Conservation (phyloP, 441 rosid species). For the Pelargonium cotyledonis region DNA sequence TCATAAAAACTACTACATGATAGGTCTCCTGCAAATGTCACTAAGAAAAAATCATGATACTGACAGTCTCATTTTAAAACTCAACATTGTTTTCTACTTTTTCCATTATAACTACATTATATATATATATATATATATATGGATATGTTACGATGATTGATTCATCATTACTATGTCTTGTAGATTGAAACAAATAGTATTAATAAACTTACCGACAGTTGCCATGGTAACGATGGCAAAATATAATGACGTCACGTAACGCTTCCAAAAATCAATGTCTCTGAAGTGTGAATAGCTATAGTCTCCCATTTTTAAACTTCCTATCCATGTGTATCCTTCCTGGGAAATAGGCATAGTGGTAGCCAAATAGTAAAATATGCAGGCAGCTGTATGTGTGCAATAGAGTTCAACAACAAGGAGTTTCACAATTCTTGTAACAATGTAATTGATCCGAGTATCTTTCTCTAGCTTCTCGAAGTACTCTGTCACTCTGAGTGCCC, state of each 20-base stretch:
- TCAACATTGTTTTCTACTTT: too few species aligned
- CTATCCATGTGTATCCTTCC: constrained; percentile 95
- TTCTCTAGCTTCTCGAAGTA: constrained; percentile 69
- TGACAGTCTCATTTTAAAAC: too few species aligned
- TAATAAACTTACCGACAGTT: constrained; percentile 77
- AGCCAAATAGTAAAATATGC: constrained; percentile 87
- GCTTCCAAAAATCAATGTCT: constrained; percentile 84
- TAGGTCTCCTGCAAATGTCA: too few species aligned
- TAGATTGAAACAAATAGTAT: background rate
- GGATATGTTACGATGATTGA: background rate
- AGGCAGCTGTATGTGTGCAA: constrained; percentile 94
- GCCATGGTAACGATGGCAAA: constrained; percentile 96
- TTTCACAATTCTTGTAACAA: constrained; percentile 76
- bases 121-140: too few species aligned
- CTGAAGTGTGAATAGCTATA: constrained; percentile 67
- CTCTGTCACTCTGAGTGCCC: constrained; percentile 52
- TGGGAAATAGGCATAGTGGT: constrained; percentile 62
- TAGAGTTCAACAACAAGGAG: constrained; percentile 81
- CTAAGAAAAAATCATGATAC: too few species aligned
- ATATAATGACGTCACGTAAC: constrained; percentile 76
- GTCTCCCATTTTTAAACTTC: constrained; percentile 85
- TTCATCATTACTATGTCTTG: background rate
- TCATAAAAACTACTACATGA: too few species aligned
- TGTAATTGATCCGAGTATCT: constrained; percentile 75
- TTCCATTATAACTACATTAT: too few species aligned